A percentile compares a stretch with the other conserved stretches of the same genome.
These are phyloP conservation scores for Oryza glumipatula DNA, from an alignment of 176 grass and related monocot genomes.

Conservation along the genomic window DNA sequence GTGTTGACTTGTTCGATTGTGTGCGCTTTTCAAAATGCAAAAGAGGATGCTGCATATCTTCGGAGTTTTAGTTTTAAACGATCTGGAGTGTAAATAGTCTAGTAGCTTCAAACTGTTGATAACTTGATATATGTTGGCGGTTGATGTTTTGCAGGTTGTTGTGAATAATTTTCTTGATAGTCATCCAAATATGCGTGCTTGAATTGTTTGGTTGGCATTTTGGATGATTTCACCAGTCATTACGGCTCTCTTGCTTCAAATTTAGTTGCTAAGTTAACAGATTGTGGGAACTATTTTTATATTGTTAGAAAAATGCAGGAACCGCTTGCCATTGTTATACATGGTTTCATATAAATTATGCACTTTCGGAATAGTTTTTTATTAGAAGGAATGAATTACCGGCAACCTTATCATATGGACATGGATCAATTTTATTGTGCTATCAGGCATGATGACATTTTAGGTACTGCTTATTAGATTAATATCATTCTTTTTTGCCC, in stretches of 20 bases:
- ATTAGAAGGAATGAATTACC: not conserved
- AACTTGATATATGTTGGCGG: not conserved
- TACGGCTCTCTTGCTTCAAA: not conserved
- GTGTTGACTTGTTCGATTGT: not conserved
- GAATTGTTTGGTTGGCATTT: not conserved
- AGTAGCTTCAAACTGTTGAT: not conserved
- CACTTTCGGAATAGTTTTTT: not conserved
- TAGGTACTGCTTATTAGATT: not conserved
- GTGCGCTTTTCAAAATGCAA: not conserved
- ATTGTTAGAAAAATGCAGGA: not conserved
- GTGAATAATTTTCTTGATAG: not conserved
- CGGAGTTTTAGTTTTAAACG: not conserved
- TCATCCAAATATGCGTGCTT: too few relatives aligned
- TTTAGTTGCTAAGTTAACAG: slow-evolving; percentile 16
- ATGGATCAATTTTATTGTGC: not conserved
- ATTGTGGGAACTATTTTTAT: not conserved
- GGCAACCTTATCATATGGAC: not conserved
- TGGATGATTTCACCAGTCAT: too few relatives aligned
- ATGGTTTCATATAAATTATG: not conserved
- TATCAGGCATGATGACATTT: not conserved
- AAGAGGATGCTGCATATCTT: not conserved
- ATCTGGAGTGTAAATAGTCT: not conserved
- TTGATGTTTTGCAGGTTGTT: not conserved
- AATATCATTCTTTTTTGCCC: not conserved
- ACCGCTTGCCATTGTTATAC: not conserved